Base-by-base conservation (phyloP, 805 yeast genomes). In the Pichia gijzeniarum region DNA sequence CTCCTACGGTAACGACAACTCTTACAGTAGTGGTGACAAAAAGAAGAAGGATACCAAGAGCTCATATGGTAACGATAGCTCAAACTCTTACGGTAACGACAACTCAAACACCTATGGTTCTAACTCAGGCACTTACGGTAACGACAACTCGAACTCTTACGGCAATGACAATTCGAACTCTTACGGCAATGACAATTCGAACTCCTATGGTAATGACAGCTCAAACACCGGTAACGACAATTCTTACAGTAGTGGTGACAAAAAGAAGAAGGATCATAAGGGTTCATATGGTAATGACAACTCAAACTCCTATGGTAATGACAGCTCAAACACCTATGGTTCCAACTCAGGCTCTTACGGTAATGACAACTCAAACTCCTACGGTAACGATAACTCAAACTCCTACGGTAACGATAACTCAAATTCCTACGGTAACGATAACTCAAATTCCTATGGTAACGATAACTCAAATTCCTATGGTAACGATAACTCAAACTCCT, bases 241-340 rank as follows among this genome's bases (percentile, higher is more conserved):
- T 55, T 60, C 65, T 32, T 61, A 57, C 51, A 71, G 67, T 27
- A 56, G 59, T 39, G 57, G 56, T 32, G 53, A 53, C 48, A 51
- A 54, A n/a, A n/a, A n/a, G n/a, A n/a, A n/a, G n/a, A n/a, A n/a
- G n/a, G n/a, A n/a, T n/a, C n/a, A n/a, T n/a, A n/a, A n/a, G 52
- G 45, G 50, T 27, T 51, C 53, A 2, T 53, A 50, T 28, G 53
- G 55, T 35, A 38, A 43, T 27, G 54, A 54, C 48, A 53, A 55
- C 42, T 53, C 54, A 48, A 58, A 61, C 51, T 61, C 67, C 10
- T 60, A 59, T 55, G 65, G 64, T 32, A 61, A 36, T 4, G 19
- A 59, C 54, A 57, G 60, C 30, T 40, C 53, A 43, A 53, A 55
- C 48, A 54, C 65, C 14, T 65, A 62, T 53, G 65, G 66, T 39